Conservation (phyloP, 2,329 filamentous ascomycete species). For the Geosmithia putterillii region DNA sequence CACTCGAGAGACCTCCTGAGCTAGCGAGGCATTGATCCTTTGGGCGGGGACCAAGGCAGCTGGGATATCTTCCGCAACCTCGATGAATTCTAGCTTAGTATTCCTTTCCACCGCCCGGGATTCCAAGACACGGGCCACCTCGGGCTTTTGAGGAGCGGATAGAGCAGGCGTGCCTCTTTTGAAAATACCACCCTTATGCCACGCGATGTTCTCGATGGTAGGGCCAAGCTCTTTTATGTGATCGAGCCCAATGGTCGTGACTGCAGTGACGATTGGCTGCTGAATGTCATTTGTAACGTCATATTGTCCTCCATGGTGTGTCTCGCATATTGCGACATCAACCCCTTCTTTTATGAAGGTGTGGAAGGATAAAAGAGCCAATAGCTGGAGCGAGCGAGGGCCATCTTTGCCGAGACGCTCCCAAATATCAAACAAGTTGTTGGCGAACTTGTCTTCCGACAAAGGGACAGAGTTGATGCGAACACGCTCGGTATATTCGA, state of each 20-base stretch:
- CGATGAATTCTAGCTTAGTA: background rate
- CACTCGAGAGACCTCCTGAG: background rate
- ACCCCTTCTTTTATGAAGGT: slow-evolving; percentile 30
- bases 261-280: slow-evolving; percentile 26
- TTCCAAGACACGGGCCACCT: background rate
- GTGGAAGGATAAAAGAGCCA: slow-evolving; percentile 29
- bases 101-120: no score
- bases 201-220: slow-evolving; percentile 32
- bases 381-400: slow-evolving; percentile 14
- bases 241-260: slow-evolving; percentile 34
- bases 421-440: slow-evolving; percentile 31
- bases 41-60: background rate
- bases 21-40: background rate
- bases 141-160: slow-evolving; percentile 16
- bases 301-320: slow-evolving; percentile 30
- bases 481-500: slow-evolving; percentile 28
- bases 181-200: slow-evolving; percentile 39
- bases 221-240: slow-evolving; percentile 29
- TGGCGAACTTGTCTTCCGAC: slow-evolving; percentile 22
- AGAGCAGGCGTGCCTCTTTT: slow-evolving; percentile 26
- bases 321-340: slow-evolving; percentile 30
- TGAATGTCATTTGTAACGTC: slow-evolving; percentile 35
- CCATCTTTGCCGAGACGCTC: slow-evolving; percentile 14
- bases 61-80: background rate
- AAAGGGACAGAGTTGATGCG: slow-evolving; percentile 24